Conservation (phyloP, 108 stramenopile species). For the Cyclotella distinguenda region DNA sequence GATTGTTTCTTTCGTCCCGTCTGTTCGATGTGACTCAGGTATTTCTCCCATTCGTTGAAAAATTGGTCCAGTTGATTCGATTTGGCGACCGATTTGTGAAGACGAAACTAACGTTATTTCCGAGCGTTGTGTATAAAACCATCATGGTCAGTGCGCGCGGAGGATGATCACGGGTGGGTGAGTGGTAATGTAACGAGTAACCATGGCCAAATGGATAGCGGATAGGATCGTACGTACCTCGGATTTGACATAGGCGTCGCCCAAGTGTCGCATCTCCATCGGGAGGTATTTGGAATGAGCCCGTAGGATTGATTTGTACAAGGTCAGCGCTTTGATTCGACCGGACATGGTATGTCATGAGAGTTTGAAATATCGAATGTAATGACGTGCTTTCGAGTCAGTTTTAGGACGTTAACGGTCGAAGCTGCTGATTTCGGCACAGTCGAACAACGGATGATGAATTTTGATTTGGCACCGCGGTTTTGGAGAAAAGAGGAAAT, state of each 20-base stretch:
- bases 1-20: conserved; percentile 56
- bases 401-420: too few species aligned
- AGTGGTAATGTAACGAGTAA: not conserved
- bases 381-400: too few species aligned
- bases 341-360: conserved; percentile 3
- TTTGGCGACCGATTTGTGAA: conserved; percentile 61
- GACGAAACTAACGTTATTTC: conserved; percentile 47
- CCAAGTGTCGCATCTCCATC: conserved; percentile 54
- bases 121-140: not conserved
- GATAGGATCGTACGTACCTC: conserved; percentile 37
- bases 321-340: conserved; percentile 19
- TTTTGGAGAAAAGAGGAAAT: too few species aligned
- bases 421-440: too few species aligned
- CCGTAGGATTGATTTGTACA: conserved; percentile 64
- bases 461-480: too few species aligned
- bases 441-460: too few species aligned
- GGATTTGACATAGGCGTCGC: conserved; percentile 74
- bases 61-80: conserved; percentile 58
- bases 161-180: not conserved
- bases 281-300: conserved; percentile 70
- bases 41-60: conserved; percentile 63
- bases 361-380: too few species aligned
- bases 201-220: not conserved
- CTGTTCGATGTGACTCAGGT: conserved; percentile 57
- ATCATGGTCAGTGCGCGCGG: not conserved